Evolutionary conservation across 1,139 yeast genomes (phyloP), one percentile per base, ranked within the genome.

Genomic region (Yamadazyma triangularis): DNA sequence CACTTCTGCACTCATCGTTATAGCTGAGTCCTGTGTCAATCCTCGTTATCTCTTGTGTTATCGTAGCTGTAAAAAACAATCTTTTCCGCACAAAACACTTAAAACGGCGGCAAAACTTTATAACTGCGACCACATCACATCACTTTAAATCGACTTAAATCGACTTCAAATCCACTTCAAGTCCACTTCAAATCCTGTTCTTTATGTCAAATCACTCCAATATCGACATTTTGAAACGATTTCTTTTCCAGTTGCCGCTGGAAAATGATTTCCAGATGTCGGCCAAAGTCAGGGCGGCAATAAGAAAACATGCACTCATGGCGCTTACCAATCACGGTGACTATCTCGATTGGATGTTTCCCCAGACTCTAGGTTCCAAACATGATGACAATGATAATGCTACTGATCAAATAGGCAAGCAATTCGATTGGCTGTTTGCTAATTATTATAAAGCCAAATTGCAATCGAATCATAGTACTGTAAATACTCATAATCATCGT

Each of bases 321-420:
- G 64, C 82, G 2, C 64, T 77, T 2, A 64, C 86, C 1, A 47
- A 57, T 33, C 54, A 64, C 28, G 85, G 84, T 20, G 50, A 58
- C 29, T 71, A 64, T 50, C 48, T 77, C 34, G 52, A 60, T 25
- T 58, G 67, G 53, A 58, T 79, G 32, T 79, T 80, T 44, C 77
- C 81, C 15, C 45, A 51, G 27, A 53, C 47, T 25, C 26, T 44
- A 6, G 42, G 39, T 4, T 30, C 37, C 15, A 26, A 26, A 4
- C 30, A 30, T 4, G 18, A 25, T 4, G 24, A 36, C 9, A 29
- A 25, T 4, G 42, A 39, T 2, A 27, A 27, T 4, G 35, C 47
- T 14, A 31, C 47, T 6, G 47, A 47, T 9, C 44, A 46, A 12
- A 41, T 70, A 47, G 64, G 54, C 22, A 42, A 48, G 27, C 61